Percentiles rank a stretch among this genome's conserved stretches.
Evolutionary conservation across 192 early-diverging fungal species (phyloP).

Genomic region (Coemansia sp.): DNA sequence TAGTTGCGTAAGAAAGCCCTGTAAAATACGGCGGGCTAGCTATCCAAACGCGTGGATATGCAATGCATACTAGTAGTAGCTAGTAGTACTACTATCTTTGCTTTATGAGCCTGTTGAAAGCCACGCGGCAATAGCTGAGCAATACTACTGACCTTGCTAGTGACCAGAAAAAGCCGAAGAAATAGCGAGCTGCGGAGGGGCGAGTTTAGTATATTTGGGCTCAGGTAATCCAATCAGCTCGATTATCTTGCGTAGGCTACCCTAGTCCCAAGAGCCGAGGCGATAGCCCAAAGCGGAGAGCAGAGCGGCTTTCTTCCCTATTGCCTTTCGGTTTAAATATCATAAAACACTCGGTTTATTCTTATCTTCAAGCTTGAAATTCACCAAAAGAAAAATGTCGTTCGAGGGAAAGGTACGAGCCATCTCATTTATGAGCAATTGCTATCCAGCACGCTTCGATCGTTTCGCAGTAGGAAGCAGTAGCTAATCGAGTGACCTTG

Average conservation of each 20-base stretch:
- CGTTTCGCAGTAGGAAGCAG: neutral
- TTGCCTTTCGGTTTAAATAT: neutral
- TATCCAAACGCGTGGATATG: neutral
- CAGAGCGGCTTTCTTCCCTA: neutral
- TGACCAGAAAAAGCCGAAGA: neutral
- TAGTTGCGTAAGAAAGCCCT: neutral
- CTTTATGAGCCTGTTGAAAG: constrained; percentile 11
- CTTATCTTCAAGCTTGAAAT: neutral
- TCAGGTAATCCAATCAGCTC: neutral
- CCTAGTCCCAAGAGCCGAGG: neutral
- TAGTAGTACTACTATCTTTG: constrained; percentile 13
- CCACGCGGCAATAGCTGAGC: neutral
- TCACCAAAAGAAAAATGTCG: constrained; percentile 9
- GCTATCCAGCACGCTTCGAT: neutral
- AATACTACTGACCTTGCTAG: neutral
- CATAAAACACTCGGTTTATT: neutral
- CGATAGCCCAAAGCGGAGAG: neutral
- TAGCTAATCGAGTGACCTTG: neutral
- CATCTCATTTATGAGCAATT: neutral
- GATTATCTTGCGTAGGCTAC: neutral
- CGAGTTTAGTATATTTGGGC: neutral
- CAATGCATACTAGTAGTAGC: neutral
- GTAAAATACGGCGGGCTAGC: neutral
- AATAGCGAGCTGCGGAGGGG: neutral
- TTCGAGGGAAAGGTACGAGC: constrained; percentile 32